phyloP scores from a whole-genome alignment of 768 basidiomycete genomes.

The Cystoderma amianthinum region DNA sequence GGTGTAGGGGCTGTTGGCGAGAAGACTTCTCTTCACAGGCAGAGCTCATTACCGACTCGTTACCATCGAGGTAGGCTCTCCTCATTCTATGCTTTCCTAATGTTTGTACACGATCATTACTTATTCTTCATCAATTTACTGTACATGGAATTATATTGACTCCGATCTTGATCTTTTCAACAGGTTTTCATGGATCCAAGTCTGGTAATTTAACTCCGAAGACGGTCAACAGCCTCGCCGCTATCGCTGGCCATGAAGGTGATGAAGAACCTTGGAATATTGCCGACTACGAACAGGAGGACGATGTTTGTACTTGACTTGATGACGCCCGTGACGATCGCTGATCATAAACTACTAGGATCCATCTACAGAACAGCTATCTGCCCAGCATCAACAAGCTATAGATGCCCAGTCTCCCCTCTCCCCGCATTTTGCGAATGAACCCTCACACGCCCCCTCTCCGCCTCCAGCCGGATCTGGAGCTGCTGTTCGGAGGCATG shows the following conservation, averaged over 20 bases:
- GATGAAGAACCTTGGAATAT: slow-evolving; percentile 87
- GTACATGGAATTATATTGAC: too few species aligned
- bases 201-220: slow-evolving; percentile 63
- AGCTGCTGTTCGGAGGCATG: slow-evolving; percentile 60
- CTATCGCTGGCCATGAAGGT: slow-evolving; percentile 81
- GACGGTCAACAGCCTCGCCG: slow-evolving; percentile 74
- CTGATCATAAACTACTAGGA: slow-evolving; percentile 13
- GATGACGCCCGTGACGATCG: slow-evolving; percentile 6
- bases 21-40: slow-evolving; percentile 72
- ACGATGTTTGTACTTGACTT: slow-evolving; percentile 42
- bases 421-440: slow-evolving; percentile 48
- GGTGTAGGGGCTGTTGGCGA: slow-evolving; percentile 80
- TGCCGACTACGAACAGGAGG: slow-evolving; percentile 47
- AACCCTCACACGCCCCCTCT: slow-evolving; percentile 46
- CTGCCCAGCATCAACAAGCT: slow-evolving; percentile 36
- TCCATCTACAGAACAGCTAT: slow-evolving; percentile 15
- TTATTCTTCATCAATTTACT: too few species aligned
- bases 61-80: slow-evolving; percentile 61
- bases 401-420: slow-evolving; percentile 56
- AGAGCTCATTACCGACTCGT: slow-evolving; percentile 74
- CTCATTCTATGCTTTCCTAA: too few species aligned
- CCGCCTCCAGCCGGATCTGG: slow-evolving; percentile 65
- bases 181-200: slow-evolving; percentile 50
- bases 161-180: slow-evolving; percentile 8
- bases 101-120: slow-evolving; percentile 6